Percentiles rank a stretch among this genome's conserved stretches.
Conservation (phyloP, 2,329 filamentous ascomycete species). For the Myotisia sp. region DNA sequence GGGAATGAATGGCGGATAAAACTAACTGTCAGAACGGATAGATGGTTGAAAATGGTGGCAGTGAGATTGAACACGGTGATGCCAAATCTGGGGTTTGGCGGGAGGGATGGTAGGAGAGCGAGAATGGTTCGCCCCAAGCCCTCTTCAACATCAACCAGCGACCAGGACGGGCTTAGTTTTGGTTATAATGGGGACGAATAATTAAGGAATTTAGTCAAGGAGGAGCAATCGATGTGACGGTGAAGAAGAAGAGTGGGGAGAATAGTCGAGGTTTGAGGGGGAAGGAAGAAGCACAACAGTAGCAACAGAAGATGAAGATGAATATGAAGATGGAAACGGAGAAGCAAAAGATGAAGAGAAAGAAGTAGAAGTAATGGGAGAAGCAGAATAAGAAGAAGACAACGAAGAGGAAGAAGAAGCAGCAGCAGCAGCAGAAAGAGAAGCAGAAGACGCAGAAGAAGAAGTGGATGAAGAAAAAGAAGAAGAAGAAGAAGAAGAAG, state of each 20-base stretch:
- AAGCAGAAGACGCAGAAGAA: constrained; percentile 9
- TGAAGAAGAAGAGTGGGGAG: not conserved
- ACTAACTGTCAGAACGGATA: not conserved
- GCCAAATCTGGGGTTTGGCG: too few relatives aligned
- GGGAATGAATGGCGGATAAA: too few relatives aligned
- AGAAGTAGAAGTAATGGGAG: not conserved
- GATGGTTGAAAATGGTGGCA: not conserved
- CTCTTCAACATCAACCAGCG: too few relatives aligned
- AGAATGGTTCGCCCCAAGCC: too few relatives aligned
- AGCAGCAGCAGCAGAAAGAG: constrained; percentile 9
- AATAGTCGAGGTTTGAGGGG: too few relatives aligned
- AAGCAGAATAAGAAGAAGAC: not conserved
- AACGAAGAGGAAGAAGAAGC: constrained; percentile 5
- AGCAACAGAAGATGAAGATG: too few relatives aligned
- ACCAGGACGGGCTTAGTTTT: too few relatives aligned
- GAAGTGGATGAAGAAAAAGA: constrained; percentile 9
- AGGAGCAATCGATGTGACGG: not conserved
- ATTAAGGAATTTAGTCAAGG: too few relatives aligned
- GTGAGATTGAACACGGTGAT: not conserved
- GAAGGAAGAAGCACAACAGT: too few relatives aligned
- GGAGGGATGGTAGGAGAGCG: too few relatives aligned
- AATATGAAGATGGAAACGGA: too few relatives aligned
- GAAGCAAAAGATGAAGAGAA: constrained; percentile 5
- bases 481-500: constrained; percentile 9
- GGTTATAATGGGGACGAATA: too few relatives aligned